These are phyloP conservation scores for Clitopilus hobsonii DNA, from an alignment of 768 basidiomycete species.

Conservation along the genomic window DNA sequence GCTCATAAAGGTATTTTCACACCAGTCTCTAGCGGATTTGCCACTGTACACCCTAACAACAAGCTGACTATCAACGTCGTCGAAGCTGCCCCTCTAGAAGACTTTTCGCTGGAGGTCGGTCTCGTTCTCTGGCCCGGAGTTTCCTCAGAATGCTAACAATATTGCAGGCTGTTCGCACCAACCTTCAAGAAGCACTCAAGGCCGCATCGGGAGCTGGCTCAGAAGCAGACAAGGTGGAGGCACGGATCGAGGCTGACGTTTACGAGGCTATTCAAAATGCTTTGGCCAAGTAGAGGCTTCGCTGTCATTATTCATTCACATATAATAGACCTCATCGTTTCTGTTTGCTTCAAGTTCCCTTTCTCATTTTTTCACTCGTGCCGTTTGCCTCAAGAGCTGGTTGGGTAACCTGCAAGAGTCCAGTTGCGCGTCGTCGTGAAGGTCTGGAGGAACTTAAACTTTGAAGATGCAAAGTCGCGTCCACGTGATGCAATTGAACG, in stretches of 20 bases:
- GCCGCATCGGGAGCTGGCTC: constrained; percentile 79
- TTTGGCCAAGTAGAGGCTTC: constrained; percentile 31
- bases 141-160: constrained; percentile 1
- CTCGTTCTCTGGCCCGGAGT: neutral
- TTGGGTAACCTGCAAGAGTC: too few relatives aligned
- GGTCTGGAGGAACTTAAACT: too few relatives aligned
- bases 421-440: too few relatives aligned
- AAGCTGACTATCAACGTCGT: constrained; percentile 94
- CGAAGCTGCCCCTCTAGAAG: constrained; percentile 89
- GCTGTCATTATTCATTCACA: neutral
- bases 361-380: too few relatives aligned
- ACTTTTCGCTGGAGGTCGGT: constrained; percentile 85
- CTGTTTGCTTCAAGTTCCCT: too few relatives aligned
- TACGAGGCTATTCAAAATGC: constrained; percentile 94
- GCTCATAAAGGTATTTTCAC: neutral
- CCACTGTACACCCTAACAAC: constrained; percentile 97
- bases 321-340: constrained; percentile 11
- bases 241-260: constrained; percentile 91
- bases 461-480: too few relatives aligned
- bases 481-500: too few relatives aligned
- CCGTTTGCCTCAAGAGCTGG: too few relatives aligned
- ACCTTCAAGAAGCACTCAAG: constrained; percentile 84
- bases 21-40: constrained; percentile 87
- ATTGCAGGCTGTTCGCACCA: constrained; percentile 81
- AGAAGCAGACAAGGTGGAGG: constrained; percentile 92